Evolutionary conservation across 768 basidiomycete species (phyloP), one percentile per base, ranked within the genome.

Genomic region (Baorangia bicolor): DNA sequence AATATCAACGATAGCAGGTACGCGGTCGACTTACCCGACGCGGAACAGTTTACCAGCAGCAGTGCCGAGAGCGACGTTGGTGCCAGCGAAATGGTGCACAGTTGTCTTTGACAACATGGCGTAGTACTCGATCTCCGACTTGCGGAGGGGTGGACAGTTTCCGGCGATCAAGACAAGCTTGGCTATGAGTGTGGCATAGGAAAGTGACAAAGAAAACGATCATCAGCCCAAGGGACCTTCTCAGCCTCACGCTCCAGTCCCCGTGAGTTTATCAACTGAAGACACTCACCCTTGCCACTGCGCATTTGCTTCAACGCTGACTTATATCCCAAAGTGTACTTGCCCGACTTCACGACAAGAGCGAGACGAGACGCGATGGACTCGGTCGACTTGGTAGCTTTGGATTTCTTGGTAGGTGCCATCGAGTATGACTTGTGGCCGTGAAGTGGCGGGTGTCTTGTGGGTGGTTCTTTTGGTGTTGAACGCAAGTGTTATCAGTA

Each of bases 21-120:
- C 10, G 16, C 25, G 14, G 16, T 40, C n/a, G 18, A 75, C 82
- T 49, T 51, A 93, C 92, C 93, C 95, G 58, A 98, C 96, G 64
- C 95, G 94, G 92, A 98, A 99, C 64, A 98, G 87, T 79, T 95
- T 96, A 74, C 97, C 97, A 56, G 97, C 95, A 74, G 97, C 97
- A 48, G 97, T 99, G 55, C 97, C 97, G 62, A 99, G 89, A 57
- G 96, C 92, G 65, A 98, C 94, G 73, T 99, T 99, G 61, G 94
- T 94, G 61, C 97, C 97, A 61, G 86, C 81, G 75, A 97, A 99
- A 80, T 98, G 95, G 79, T 98, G 97, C 54, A 98, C 96, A 55
- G 91, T 86, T 55, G 96, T 98, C 83, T 99, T 99, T 64, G 94
- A 97, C 73, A 99, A 83, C 95, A 97, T 97, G 78, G 94, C 97